Evolutionary conservation across 805 yeast species (phyloP), one percentile per base, ranked within the genome.

Genomic region (Pichia ethanolica): DNA sequence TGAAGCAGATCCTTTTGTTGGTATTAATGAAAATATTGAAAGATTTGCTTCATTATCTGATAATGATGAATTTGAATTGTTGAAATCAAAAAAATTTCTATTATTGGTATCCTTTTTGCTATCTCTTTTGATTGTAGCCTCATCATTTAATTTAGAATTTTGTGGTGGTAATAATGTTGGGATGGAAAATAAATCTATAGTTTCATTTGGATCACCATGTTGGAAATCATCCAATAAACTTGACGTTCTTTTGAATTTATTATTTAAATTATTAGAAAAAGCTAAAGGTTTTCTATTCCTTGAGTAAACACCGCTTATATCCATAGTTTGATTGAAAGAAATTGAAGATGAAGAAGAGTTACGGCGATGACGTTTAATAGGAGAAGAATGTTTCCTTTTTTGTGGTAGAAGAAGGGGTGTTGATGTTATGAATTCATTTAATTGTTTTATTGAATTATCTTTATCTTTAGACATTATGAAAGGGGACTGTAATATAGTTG

Each of bases 151-250:
- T 20, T 20, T 20, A 20, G 3, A 20, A 20, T 40, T 45, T 28
- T 25, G 36, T 25, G 48, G 42, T 7, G 52, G 52, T 12, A 35
- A 9, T 14, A 49, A 33, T 6, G 14, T 8, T 10, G 48, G 48
- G 11, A 39, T 25, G 13, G 47, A 11, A 26, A 49, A 27, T 26
- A 49, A 27, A 7, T 36, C 39, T 27, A 41, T 45, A 3, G 53
- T 28, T 35, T 45, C 42, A 7, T 39, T 43, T 7, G 7, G 5
- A 48, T 60, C 56, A 9, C 62, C 64, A 6, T 60, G 44, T 34
- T 58, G 62, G 45, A 61, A 64, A 49, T 64, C 68, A 48, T 64
- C 67, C 44, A 64, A 49, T 2, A 60, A 44, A 46, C 52, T 57
- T 20, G 20, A 20, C 2, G 20, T 20, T 20, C 20, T 20, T 20